Conservation (phyloP, 345 rosid species). For the Bretschneidera sinensis region DNA sequence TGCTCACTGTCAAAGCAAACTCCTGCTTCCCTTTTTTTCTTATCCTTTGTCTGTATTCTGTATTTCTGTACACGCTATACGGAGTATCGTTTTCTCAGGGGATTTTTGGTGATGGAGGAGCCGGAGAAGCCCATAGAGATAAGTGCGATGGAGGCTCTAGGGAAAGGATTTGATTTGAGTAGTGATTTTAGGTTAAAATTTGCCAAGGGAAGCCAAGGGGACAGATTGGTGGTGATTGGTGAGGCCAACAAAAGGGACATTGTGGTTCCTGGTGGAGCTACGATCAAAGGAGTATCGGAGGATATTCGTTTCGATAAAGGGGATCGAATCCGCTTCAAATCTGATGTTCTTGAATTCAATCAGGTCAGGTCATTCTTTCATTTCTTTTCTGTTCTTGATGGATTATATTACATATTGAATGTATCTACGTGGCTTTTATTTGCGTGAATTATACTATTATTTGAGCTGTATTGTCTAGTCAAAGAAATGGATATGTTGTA, state of each 20-base stretch:
- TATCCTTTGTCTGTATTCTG: neutral
- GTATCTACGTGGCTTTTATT: too few relatives aligned
- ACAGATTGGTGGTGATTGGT: constrained; percentile 48
- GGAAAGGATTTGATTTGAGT: constrained; percentile 54
- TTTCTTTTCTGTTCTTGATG: neutral
- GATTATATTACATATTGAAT: too few relatives aligned
- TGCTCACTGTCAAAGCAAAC: neutral
- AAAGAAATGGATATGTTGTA: neutral
- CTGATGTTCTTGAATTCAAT: constrained; percentile 66
- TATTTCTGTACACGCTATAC: too few relatives aligned
- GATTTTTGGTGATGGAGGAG: constrained; percentile 10
- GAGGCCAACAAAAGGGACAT: constrained; percentile 38
- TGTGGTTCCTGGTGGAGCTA: constrained; percentile 35
- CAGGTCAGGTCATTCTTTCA: constrained; percentile 29
- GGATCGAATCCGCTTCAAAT: constrained; percentile 58
- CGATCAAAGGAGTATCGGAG: constrained; percentile 38
- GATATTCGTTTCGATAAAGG: constrained; percentile 67
- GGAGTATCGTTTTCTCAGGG: neutral
- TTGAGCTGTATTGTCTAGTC: too few relatives aligned
- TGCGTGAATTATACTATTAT: too few relatives aligned
- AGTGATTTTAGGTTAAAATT: constrained; percentile 54
- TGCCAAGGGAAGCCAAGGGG: constrained; percentile 32
- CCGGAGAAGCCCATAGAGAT: constrained; percentile 31
- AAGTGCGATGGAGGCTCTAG: constrained; percentile 43
- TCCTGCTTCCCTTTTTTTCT: neutral